phyloP scores from a whole-genome alignment of 352 stramenopile genomes.

The Pythium dissimile region DNA sequence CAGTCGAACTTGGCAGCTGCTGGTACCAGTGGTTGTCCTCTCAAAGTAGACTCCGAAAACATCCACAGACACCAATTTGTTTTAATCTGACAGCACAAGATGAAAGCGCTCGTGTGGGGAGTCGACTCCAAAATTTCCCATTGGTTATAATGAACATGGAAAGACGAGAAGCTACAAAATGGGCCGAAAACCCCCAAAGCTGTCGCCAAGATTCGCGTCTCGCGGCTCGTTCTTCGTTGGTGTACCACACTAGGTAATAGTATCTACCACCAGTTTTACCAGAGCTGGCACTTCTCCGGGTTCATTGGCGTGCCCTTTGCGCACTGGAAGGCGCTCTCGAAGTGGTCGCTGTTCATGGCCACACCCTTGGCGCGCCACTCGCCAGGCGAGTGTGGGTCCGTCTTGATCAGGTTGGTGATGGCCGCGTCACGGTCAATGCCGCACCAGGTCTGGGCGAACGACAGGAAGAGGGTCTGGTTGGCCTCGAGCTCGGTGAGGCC shows the following conservation, averaged over 20 bases:
- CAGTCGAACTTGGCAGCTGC: no score
- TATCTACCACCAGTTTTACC: no score
- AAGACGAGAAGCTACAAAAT: no score
- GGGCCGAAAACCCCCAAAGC: no score
- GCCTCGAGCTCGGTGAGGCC: constrained; percentile 20
- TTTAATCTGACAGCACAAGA: not conserved
- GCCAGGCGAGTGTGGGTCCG: constrained; percentile 46
- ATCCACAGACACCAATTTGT: not conserved
- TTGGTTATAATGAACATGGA: constrained; percentile 1
- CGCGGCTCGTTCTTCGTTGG: not conserved
- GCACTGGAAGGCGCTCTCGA: constrained; percentile 18
- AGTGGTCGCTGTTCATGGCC: constrained; percentile 27
- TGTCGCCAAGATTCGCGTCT: no score
- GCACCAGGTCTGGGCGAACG: constrained; percentile 71
- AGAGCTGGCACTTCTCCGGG: constrained; percentile 26
- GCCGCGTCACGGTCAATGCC: constrained; percentile 42
- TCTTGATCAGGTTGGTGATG: constrained; percentile 33
- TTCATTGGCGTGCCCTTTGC: constrained; percentile 16
- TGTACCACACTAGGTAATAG: no score
- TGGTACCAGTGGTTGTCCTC: not conserved
- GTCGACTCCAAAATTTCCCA: not conserved
- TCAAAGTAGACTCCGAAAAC: not conserved
- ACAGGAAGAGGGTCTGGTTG: constrained; percentile 62
- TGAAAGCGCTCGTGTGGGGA: not conserved
- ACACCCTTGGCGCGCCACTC: constrained; percentile 30